Evolutionary conservation across 1,284 basidiomycete species (phyloP), one percentile per base, ranked within the genome.

Genomic region (Cutaneotrichosporon mucoides): DNA sequence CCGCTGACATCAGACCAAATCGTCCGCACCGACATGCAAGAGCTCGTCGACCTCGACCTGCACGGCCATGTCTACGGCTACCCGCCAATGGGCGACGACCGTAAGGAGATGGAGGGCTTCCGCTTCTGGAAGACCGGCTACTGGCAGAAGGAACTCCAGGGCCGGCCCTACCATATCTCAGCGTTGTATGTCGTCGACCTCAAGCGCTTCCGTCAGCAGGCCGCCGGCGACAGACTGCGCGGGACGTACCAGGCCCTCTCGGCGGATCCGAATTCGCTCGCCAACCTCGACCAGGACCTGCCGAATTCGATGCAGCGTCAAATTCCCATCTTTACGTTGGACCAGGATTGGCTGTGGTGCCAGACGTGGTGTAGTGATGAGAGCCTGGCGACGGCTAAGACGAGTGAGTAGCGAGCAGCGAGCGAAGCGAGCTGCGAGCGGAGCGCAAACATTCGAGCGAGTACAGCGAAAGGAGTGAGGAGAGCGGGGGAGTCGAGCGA

Each of bases 91-190:
- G 95, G 95, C 4, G 87, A 96, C 70, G 92, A 96, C 72, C 88
- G 93, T 61, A 77, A 81, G 35, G 96, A 96, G 55, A 95, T 98
- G 89, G 95, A 98, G 75, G 92, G 92, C 0, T 98, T 93, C 82
- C 83, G 95, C 16, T 98, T 99, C 81, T 99, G 95, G 95, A 96
- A 97, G 80, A 88, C 86, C 4, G 93, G 90, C 0, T 95, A 95
- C 75, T 95, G 92, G 93, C 87, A 84, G 67, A 87, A 94, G 44
- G 90, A 90, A 71, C 78, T 96, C 59, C 79, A 82, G 54, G 92
- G 89, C 0, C 79, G 82, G 58, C 89, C 90, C 7, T 96, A 97
- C 79, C 93, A 96, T 72, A 97, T 97, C 76, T 58, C 56, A 5
- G 92, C 96, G 0, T 81, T 99, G 1, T 99, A 98, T 75, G 92